These are phyloP conservation scores for Colletotrichum melonis DNA, from an alignment of 2,329 filamentous ascomycete species.

Conservation along the genomic window DNA sequence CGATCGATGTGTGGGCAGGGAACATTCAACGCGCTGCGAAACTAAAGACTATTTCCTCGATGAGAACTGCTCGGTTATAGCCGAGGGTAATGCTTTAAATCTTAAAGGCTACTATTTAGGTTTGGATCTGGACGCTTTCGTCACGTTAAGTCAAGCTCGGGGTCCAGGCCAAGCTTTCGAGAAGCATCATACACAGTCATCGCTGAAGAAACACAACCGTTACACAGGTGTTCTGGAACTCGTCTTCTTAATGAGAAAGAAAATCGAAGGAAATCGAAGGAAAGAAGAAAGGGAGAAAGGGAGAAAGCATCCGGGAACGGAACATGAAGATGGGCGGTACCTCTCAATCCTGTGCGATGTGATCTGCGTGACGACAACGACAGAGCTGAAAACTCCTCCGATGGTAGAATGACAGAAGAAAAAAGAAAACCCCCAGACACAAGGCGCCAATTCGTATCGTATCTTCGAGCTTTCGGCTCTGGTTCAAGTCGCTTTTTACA, in stretches of 20 bases:
- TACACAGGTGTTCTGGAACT: background rate
- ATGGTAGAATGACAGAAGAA: background rate
- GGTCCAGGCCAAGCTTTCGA: background rate
- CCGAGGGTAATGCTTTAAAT: slow-evolving; percentile 19
- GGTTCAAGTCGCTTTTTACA: background rate
- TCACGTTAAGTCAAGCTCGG: background rate
- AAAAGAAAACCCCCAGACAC: background rate
- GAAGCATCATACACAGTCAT: background rate
- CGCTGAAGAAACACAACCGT: background rate
- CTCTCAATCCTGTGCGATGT: background rate
- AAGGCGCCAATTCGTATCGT: background rate
- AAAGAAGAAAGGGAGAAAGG: background rate
- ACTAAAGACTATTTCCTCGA: background rate
- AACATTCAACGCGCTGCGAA: background rate
- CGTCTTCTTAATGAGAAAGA: background rate
- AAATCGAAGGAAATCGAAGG: background rate
- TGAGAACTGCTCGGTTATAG: slow-evolving; percentile 15
- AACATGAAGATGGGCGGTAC: background rate
- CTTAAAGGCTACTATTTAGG: background rate
- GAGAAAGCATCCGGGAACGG: slow-evolving; percentile 6
- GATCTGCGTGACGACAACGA: background rate
- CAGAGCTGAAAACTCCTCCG: background rate
- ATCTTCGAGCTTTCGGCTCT: background rate
- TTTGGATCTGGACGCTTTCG: slow-evolving; percentile 8
- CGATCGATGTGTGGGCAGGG: background rate